A percentile compares a stretch with the other conserved stretches of the same genome.
Evolutionary conservation across 2,329 filamentous ascomycete genomes (phyloP).

Genomic region (Seiridium unicorne): DNA sequence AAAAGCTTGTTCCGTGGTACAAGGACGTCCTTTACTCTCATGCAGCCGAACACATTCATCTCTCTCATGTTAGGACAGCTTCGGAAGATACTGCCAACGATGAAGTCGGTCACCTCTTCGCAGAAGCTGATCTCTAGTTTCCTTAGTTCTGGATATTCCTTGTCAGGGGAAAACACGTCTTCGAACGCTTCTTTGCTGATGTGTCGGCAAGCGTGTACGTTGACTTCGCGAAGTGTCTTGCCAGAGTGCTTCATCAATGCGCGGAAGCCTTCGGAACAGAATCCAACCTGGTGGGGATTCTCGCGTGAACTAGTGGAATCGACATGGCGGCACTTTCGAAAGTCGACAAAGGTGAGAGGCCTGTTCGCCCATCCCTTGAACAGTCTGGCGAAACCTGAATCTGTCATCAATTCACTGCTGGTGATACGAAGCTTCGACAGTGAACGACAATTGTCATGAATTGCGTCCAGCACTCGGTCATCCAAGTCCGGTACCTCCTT

Average conservation of each 20-base stretch:
- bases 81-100: slow-evolving; percentile 63
- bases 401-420: slow-evolving; percentile 73
- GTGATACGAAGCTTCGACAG: slow-evolving; percentile 79
- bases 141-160: slow-evolving; percentile 64
- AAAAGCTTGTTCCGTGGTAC: slow-evolving; percentile 40
- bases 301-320: slow-evolving; percentile 69
- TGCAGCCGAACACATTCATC: slow-evolving; percentile 64
- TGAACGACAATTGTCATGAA: slow-evolving; percentile 66
- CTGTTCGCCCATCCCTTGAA: slow-evolving; percentile 77
- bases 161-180: slow-evolving; percentile 63
- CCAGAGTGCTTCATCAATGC: slow-evolving; percentile 86
- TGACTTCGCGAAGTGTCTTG: slow-evolving; percentile 60
- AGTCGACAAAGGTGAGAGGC: slow-evolving; percentile 67
- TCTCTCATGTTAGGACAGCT: slow-evolving; percentile 59
- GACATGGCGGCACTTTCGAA: slow-evolving; percentile 75
- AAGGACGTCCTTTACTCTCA: slow-evolving; percentile 46
- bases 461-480: slow-evolving; percentile 66
- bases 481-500: slow-evolving; percentile 65
- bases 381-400: slow-evolving; percentile 68
- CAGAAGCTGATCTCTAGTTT: slow-evolving; percentile 79
- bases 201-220: slow-evolving; percentile 82
- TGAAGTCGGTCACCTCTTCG: slow-evolving; percentile 62
- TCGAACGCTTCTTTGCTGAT: slow-evolving; percentile 72
- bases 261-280: slow-evolving; percentile 73
- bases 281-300: slow-evolving; percentile 64